phyloP scores from a whole-genome alignment of 1,139 yeast genomes.

The Hemisphaericaspora subhashii region DNA sequence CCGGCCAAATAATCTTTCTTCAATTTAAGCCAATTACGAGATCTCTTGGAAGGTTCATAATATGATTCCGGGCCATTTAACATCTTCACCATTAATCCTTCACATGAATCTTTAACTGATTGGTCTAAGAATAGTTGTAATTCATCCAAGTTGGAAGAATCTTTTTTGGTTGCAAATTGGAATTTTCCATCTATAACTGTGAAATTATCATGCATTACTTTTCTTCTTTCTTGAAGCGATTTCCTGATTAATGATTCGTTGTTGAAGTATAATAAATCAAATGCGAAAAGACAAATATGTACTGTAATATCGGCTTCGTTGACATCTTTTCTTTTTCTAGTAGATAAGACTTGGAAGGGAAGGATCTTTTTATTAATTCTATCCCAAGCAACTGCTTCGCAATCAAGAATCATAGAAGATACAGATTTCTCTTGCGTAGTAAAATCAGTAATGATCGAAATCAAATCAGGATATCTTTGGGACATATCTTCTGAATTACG shows the following conservation, averaged over 20 bases:
- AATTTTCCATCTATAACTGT: conserved; percentile 73
- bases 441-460: conserved; percentile 65
- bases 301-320: conserved; percentile 85
- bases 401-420: conserved; percentile 73
- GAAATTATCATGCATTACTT: conserved; percentile 56
- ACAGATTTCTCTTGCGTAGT: conserved; percentile 36
- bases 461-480: conserved; percentile 88
- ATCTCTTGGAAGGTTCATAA: conserved; percentile 93
- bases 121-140: conserved; percentile 86
- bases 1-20: conserved; percentile 94
- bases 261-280: conserved; percentile 77
- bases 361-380: conserved; percentile 67
- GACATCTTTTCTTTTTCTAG: conserved; percentile 93
- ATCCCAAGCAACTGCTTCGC: conserved; percentile 99
- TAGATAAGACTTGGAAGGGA: conserved; percentile 90
- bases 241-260: conserved; percentile 69
- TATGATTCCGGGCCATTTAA: conserved; percentile 76
- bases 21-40: conserved; percentile 91
- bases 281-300: conserved; percentile 87
- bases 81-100: conserved; percentile 94
- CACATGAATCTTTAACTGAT: conserved; percentile 87
- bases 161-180: conserved; percentile 73
- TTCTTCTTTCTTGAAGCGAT: conserved; percentile 70
- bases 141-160: conserved; percentile 73
- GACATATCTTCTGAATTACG: conserved; percentile 98